These are phyloP conservation scores for Monosporascus sp. DNA, from an alignment of 2,329 filamentous ascomycete species.

Conservation along the genomic window DNA sequence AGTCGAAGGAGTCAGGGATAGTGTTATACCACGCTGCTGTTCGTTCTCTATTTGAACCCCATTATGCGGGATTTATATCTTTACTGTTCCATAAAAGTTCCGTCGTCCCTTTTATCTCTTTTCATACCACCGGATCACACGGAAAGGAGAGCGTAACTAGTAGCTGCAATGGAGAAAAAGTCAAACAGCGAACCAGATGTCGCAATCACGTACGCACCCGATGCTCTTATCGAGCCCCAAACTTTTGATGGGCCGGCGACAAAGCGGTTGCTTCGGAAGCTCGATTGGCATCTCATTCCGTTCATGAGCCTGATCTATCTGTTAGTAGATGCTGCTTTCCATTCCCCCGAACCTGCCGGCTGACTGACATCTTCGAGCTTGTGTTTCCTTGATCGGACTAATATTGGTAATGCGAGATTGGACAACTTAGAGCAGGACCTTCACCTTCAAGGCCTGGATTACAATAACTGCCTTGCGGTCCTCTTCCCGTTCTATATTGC, in stretches of 20 bases:
- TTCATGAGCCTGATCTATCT: constrained; percentile 56
- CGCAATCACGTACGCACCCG: not conserved
- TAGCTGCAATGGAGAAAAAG: too few relatives aligned
- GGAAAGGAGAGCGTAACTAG: too few relatives aligned
- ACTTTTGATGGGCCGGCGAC: constrained; percentile 33
- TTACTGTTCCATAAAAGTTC: too few relatives aligned
- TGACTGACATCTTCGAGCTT: constrained; percentile 22
- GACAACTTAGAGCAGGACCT: constrained; percentile 31
- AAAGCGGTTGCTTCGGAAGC: constrained; percentile 47
- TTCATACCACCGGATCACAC: too few relatives aligned
- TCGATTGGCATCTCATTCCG: constrained; percentile 52
- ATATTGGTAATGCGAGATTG: constrained; percentile 39
- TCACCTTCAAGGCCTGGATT: constrained; percentile 51
- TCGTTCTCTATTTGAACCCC: too few relatives aligned
- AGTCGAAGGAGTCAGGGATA: too few relatives aligned
- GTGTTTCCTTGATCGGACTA: constrained; percentile 47
- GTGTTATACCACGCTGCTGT: too few relatives aligned
- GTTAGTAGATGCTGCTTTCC: constrained; percentile 20
- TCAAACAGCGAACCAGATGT: too few relatives aligned
- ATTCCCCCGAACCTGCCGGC: not conserved
- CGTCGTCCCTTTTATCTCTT: too few relatives aligned
- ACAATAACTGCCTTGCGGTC: constrained; percentile 52
- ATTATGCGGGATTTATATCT: too few relatives aligned
- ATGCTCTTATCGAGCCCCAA: constrained; percentile 2
- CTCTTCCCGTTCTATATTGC: constrained; percentile 63